Base-by-base conservation (phyloP, 352 stramenopile genomes). In the Hyphochytrium catenoides region DNA sequence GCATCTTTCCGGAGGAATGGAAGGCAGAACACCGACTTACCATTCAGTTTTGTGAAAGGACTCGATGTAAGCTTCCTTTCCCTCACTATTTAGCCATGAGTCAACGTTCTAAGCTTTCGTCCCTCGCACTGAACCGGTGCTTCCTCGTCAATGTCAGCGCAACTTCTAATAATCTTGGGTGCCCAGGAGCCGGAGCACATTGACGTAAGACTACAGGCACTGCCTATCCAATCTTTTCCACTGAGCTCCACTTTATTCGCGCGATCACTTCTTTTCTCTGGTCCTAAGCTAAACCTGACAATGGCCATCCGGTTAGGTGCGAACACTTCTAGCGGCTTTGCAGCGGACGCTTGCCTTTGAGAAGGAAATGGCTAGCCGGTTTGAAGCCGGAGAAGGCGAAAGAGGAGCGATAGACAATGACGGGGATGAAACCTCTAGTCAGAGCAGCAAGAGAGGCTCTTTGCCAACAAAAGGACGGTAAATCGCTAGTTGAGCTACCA, bases 1-100 rank as follows among this genome's bases (percentile, higher is more conserved):
- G 60, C 24, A 71, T 97, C 8, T 97, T 98, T 46, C 91, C 91
- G 0, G 61, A 62, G 28, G 68, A 94, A 47, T 98, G 91, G 91
- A 78, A 83, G 44, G 71, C 98, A 37, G 67, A 87, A 22, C 69
- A 88, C 9, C 67, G 74, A 20, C 59, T 98, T 34, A 90, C 81
- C 30, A 65, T 91, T 31, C 56, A 57, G 26, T 97, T 97, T 50
- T 77, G 90, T 33, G 68, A 88, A 25, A 43, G 55, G 21, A 93
- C 79, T 11, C 57, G 74, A 6, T n/a, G n/a, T n/a, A n/a, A n/a
- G n/a, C n/a, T n/a, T n/a, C n/a, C n/a, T n/a, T n/a, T n/a, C n/a
- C n/a, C n/a, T n/a, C n/a, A n/a, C n/a, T n/a, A n/a, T n/a, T n/a
- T n/a, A n/a, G n/a, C n/a, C n/a, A n/a, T n/a, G n/a, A n/a, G n/a